Percentiles rank a stretch among this genome's conserved stretches.
phyloP scores from a whole-genome alignment of 2,329 filamentous ascomycete species.

The Colletotrichum filicis region DNA sequence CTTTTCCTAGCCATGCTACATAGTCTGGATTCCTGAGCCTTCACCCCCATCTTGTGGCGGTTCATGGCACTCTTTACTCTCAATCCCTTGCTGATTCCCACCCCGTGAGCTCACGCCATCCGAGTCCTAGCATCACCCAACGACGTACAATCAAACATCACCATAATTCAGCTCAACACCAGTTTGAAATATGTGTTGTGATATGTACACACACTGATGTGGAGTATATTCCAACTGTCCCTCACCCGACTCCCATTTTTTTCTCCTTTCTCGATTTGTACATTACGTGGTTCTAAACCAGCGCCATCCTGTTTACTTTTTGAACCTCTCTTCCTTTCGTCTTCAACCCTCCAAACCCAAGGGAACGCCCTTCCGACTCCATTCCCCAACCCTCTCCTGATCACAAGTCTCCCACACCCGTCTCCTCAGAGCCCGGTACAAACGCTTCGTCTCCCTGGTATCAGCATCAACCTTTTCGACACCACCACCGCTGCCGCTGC shows the following conservation, averaged over 20 bases:
- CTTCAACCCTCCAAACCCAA: conserved; percentile 18
- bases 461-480: background rate
- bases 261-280: background rate
- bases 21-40: too few relatives aligned
- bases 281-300: background rate
- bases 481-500: conserved; percentile 11
- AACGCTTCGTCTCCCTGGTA: conserved; percentile 53
- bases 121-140: background rate
- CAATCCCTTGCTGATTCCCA: background rate
- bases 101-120: background rate
- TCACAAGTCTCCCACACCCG: conserved; percentile 75
- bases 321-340: background rate
- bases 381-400: conserved; percentile 70
- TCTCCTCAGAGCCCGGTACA: conserved; percentile 65
- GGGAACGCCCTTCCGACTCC: conserved; percentile 67
- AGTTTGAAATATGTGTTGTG: background rate
- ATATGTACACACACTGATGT: background rate
- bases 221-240: background rate
- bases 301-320: background rate
- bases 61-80: background rate
- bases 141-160: background rate
- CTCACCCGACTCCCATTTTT: background rate
- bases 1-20: too few relatives aligned
- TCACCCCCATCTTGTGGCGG: too few relatives aligned
- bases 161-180: background rate